Conservation (phyloP, 2,329 filamentous ascomycete species). For the Microdochium trichocladiopsis region DNA sequence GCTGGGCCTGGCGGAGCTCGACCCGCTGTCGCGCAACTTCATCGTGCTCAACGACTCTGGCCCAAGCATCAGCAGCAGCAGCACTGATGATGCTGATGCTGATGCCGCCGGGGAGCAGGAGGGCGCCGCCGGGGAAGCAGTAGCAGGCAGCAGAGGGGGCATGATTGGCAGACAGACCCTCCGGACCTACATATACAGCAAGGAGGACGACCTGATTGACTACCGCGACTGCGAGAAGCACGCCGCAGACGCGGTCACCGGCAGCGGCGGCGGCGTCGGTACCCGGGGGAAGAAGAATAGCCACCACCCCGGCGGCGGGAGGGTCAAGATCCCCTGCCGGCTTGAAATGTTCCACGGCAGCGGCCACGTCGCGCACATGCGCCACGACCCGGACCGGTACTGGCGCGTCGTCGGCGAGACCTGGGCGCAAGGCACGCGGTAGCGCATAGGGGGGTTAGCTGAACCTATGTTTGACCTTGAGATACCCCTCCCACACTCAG, state of each 20-base stretch:
- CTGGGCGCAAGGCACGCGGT: constrained; percentile 28
- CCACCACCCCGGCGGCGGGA: constrained; percentile 3
- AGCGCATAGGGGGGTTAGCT: too few relatives aligned
- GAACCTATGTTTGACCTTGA: too few relatives aligned
- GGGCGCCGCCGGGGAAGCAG: too few relatives aligned
- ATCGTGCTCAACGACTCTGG: constrained; percentile 26
- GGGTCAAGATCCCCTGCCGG: constrained; percentile 29
- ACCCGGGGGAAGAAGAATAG: not conserved
- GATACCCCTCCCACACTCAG: too few relatives aligned
- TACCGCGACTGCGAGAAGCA: constrained; percentile 40
- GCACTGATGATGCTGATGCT: too few relatives aligned
- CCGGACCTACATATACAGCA: constrained; percentile 45
- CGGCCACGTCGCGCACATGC: constrained; percentile 43
- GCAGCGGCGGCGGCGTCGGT: not conserved
- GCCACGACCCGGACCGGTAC: constrained; percentile 38
- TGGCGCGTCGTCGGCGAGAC: constrained; percentile 38
- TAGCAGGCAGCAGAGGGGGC: not conserved
- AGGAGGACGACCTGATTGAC: constrained; percentile 38
- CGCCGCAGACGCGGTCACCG: constrained; percentile 27
- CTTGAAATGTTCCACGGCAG: constrained; percentile 38
- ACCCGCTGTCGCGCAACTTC: constrained; percentile 23
- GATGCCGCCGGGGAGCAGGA: too few relatives aligned
- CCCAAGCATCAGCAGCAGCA: not conserved
- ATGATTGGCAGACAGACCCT: constrained; percentile 29
- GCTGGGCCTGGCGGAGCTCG: constrained; percentile 17